Conservation (phyloP, 306 rosid species). For the Vigna reflexopilosa region DNA sequence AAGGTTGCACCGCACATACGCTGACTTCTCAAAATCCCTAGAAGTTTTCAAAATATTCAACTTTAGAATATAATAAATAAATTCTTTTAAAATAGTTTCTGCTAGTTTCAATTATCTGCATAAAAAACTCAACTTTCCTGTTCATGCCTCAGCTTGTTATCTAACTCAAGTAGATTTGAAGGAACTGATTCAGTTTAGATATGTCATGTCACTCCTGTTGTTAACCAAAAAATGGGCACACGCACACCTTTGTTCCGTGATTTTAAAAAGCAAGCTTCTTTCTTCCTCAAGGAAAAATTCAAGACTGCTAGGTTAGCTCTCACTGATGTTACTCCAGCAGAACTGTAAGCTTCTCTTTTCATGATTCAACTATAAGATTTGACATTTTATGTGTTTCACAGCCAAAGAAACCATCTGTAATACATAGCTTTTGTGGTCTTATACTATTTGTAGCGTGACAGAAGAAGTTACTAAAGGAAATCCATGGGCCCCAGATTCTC, state of each 20-base stretch:
- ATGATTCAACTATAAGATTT: slow-evolving; percentile 4
- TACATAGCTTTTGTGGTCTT: neutral
- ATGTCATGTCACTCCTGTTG: slow-evolving; percentile 54
- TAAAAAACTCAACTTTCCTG: neutral
- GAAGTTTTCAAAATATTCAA: no score
- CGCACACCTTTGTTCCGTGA: slow-evolving; percentile 61
- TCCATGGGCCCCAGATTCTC: slow-evolving; percentile 59
- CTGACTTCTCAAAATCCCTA: no score
- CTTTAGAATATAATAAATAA: neutral
- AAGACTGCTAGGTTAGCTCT: slow-evolving; percentile 81
- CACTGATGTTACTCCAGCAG: slow-evolving; percentile 80
- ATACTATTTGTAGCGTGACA: slow-evolving; percentile 59
- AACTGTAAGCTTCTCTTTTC: slow-evolving; percentile 56
- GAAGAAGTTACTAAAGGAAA: slow-evolving; percentile 77
- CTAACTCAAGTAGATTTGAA: neutral
- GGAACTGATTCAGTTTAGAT: neutral
- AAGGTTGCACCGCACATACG: no score
- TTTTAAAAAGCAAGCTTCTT: slow-evolving; percentile 81
- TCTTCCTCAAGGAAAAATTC: slow-evolving; percentile 75
- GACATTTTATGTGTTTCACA: slow-evolving; percentile 27
- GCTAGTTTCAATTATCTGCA: neutral
- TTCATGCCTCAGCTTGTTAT: neutral
- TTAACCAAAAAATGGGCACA: slow-evolving; percentile 46
- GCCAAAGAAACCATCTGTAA: slow-evolving; percentile 10
- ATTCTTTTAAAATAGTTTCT: neutral